Base-by-base conservation (phyloP, 164 flowering plant genomes). In the Protea cynaroides region DNA sequence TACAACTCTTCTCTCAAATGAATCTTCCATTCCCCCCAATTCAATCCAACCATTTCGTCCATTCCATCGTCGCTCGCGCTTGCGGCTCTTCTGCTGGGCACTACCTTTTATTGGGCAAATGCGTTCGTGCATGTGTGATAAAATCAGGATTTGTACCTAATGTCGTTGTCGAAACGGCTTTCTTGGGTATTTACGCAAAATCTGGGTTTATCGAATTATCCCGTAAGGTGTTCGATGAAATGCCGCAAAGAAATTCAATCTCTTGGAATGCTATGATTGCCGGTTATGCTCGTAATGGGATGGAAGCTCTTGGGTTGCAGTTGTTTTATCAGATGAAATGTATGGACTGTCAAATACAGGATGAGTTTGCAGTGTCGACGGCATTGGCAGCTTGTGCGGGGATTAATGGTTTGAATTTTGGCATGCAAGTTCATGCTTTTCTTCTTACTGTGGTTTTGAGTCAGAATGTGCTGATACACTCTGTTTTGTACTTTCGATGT, bases 261-360 rank as follows among this genome's bases (percentile, higher is more conserved):
- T 64, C 78, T 67, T 79, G 82, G 79, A 79, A 71, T 71, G 78
- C 74, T 8, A 66, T 79, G 76, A 73, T 80, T 52, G 59, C 76
- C 0, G 75, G 68, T 13, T 71, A 60, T 71, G 66, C 69, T 23
- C 66, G 47, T n/a, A 75, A 68, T 67, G 73, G 65, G 44, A 64
- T 66, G 76, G 75, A 65, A 25, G 4, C 21, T 73, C 15, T 15
- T 53, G 82, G 74, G 56, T 43, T 79, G 53, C 67, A 72, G 50
- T 58, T 76, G 57, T 71, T 79, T 62, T 69, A 69, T 67, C 25
- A 11, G 23, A 74, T 79, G 80, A 76, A 71, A 63, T 79, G 77
- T 67, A 3, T n/a, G 10, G 72, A 76, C 37, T 64, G 51, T 38
- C 37, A 37, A 25, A 13, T 17, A 1, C 80, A 76, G 0, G 78